Evolutionary conservation across 148 eudicot genomes (phyloP), one percentile per base, ranked within the genome.

Genomic region (Agrostemma githago): DNA sequence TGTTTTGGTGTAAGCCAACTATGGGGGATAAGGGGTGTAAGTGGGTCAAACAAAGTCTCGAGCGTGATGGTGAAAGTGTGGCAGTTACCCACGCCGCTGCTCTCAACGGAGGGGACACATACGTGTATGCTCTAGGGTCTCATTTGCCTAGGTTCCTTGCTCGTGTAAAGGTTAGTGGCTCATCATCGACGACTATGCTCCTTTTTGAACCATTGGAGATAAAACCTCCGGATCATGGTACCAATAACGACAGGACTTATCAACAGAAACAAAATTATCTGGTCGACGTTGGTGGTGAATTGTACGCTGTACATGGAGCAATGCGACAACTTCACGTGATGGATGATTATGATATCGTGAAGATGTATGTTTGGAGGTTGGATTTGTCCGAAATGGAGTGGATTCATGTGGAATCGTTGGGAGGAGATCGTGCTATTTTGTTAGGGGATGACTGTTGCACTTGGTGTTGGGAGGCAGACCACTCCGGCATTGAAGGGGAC

Each of bases 401-500:
- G 78, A 62, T 20, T 1, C 3, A 21, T 10, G 39, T 67, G 12
- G 34, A 56, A 19, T 19, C 26, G 14, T 66, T 76, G 42, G 43
- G 21, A 56, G 43, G 21, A 3, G 72, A 44, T 44, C 66, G 72
- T 6, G 72, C 78, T 12, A 58, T 76, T 26, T 76, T 76, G 6
- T 2, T 68, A 0, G 42, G 66, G 11, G 0, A 0, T 6, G 12
- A 1, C 4, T 1, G 72, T 68, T 40, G 8, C 21, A 67, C 66
- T 2, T 76, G 78, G 72, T 68, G 66, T 3, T 43, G 66, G 42
- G n/a, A n/a, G n/a, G 66, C 58, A 15, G 26, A 19, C 17, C 40
- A 15, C 16, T 3, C 17, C 41, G 41, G 26, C 46, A 7, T 20
- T 26, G 34, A 26, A 26, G 62, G 17, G 46, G 6, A 34, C 65